phyloP scores from a whole-genome alignment of 495 filamentous ascomycete species.

The Chaetomium tenue region DNA sequence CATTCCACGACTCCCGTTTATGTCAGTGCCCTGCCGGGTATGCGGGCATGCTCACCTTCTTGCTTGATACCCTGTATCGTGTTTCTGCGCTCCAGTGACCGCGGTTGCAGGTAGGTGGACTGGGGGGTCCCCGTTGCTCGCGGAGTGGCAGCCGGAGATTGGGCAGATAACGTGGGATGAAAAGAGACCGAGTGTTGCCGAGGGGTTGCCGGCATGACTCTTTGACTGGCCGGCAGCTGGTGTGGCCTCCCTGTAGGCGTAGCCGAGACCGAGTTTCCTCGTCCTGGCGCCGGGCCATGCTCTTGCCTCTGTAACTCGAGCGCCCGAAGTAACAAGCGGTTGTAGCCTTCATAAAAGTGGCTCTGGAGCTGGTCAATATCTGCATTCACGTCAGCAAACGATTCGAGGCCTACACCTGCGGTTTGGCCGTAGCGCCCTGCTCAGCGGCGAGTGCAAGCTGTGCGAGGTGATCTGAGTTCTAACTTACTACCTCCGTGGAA shows the following conservation, averaged over 20 bases:
- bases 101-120: background rate
- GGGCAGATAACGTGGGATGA: background rate
- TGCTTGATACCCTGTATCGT: constrained; percentile 23
- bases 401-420: background rate
- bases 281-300: constrained; percentile 9
- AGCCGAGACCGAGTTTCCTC: background rate
- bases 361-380: constrained; percentile 28
- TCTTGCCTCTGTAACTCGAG: constrained; percentile 32
- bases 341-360: constrained; percentile 37
- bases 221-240: background rate
- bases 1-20: background rate
- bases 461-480: too few species aligned
- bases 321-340: constrained; percentile 31
- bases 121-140: background rate
- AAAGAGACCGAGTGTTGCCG: constrained; percentile 13
- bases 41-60: constrained; percentile 17
- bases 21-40: background rate
- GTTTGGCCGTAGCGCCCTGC: too few species aligned
- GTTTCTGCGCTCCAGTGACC: constrained; percentile 13
- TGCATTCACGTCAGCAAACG: background rate
- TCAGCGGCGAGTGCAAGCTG: too few species aligned
- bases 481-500: constrained; percentile 30
- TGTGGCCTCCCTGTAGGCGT: background rate
- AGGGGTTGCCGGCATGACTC: background rate
- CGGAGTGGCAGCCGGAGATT: background rate